These are phyloP conservation scores for Lumnitzera littorea DNA, from an alignment of 345 rosid species.

Conservation along the genomic window DNA sequence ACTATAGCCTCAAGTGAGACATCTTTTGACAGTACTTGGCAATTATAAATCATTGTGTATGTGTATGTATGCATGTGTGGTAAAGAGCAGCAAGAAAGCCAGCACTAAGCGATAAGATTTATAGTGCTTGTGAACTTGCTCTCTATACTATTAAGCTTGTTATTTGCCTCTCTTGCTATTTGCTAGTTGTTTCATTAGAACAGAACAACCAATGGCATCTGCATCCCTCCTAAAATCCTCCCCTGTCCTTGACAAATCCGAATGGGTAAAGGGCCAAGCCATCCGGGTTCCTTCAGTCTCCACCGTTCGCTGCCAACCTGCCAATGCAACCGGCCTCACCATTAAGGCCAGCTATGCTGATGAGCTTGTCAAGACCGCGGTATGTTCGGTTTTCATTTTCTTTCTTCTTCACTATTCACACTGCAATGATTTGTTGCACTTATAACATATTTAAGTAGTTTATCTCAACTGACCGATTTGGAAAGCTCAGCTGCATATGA, in stretches of 20 bases:
- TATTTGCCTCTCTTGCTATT: neutral
- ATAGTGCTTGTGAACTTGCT: neutral
- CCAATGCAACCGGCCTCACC: conserved; percentile 10
- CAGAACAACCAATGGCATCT: conserved; percentile 10
- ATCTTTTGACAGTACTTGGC: conserved; percentile 11
- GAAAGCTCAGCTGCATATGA: no score
- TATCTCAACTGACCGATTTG: no score
- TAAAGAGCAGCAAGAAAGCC: conserved; percentile 10
- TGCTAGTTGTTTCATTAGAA: neutral
- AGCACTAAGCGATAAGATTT: conserved; percentile 1
- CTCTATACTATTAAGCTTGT: neutral
- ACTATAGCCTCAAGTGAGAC: conserved; percentile 24
- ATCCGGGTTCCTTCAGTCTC: conserved; percentile 11
- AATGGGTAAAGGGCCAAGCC: conserved; percentile 18
- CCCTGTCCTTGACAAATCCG: conserved; percentile 14
- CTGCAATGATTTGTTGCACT: neutral
- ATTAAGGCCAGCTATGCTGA: conserved; percentile 20
- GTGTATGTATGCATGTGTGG: neutral
- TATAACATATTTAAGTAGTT: no score
- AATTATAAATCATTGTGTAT: conserved; percentile 10
- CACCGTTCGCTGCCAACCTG: conserved; percentile 7
- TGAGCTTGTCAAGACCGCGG: conserved; percentile 30
- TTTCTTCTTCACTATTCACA: neutral
- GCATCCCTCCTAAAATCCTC: conserved; percentile 21
- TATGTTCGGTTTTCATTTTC: neutral